Conservation (phyloP, 495 filamentous ascomycete genomes). For the Neurospora sp. region DNA sequence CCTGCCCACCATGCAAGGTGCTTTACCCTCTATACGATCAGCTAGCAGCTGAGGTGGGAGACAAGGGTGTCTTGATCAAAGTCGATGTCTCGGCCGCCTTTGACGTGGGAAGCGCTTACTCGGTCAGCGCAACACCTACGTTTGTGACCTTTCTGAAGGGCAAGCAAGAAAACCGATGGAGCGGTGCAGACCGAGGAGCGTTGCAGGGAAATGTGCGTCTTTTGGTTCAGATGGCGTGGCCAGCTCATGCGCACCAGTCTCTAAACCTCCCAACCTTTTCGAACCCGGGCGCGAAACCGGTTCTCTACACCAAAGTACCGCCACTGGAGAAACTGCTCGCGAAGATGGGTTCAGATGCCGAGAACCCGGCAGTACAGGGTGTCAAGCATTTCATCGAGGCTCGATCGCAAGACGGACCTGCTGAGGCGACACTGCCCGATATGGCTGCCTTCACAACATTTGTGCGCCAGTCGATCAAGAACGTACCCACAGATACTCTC, state of each 20-base stretch:
- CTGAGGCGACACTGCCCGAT: conserved; percentile 51
- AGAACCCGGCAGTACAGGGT: conserved; percentile 43
- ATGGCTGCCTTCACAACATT: conserved; percentile 45
- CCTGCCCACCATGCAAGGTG: conserved; percentile 74
- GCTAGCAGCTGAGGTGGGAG: conserved; percentile 64
- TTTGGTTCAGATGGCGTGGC: conserved; percentile 66
- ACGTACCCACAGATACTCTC: conserved; percentile 45
- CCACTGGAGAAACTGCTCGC: conserved; percentile 74
- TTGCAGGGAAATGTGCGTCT: conserved; percentile 64
- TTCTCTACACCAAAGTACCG: conserved; percentile 69
- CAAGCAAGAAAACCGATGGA: conserved; percentile 68
- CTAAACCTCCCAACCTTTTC: conserved; percentile 63
- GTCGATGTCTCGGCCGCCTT: conserved; percentile 63
- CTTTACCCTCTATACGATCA: conserved; percentile 78
- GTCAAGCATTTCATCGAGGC: conserved; percentile 57
- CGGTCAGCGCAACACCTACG: conserved; percentile 71
- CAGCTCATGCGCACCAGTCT: conserved; percentile 62
- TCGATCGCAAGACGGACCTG: conserved; percentile 41
- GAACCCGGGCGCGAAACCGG: conserved; percentile 49
- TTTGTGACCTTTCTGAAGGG: conserved; percentile 83
- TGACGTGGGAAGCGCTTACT: conserved; percentile 57
- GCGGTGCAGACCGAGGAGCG: conserved; percentile 57
- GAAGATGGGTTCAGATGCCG: conserved; percentile 52
- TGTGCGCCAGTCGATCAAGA: conserved; percentile 37
- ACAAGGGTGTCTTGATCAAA: conserved; percentile 66